These are phyloP conservation scores for Dendrobium nobile DNA, from an alignment of 106 monocot species.

Conservation along the genomic window DNA sequence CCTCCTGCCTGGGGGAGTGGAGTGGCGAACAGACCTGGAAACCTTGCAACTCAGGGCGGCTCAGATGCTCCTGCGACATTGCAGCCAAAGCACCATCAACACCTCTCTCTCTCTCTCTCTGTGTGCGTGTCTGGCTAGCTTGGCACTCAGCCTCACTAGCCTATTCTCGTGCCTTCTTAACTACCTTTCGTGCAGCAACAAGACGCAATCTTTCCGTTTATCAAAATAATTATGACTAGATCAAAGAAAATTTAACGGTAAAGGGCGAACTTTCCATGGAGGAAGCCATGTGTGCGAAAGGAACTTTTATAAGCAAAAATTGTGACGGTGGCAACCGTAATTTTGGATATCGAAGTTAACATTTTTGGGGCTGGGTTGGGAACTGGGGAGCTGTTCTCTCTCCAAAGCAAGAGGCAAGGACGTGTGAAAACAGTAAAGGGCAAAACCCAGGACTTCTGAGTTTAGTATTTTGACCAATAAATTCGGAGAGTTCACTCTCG, in stretches of 20 bases:
- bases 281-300: neutral
- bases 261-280: neutral
- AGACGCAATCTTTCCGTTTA: neutral
- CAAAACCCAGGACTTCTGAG: neutral
- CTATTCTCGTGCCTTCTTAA: constrained; percentile 10
- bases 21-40: constrained; percentile 48
- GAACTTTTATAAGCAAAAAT: neutral
- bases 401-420: neutral
- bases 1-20: constrained; percentile 11
- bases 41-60: constrained; percentile 47
- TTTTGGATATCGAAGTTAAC: neutral
- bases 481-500: neutral
- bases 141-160: neutral
- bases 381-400: neutral
- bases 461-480: neutral
- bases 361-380: neutral
- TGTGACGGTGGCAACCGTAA: neutral
- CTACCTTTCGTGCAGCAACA: constrained; percentile 6
- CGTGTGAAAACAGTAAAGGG: neutral
- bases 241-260: neutral
- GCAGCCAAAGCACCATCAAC: constrained; percentile 6
- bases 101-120: too few species aligned
- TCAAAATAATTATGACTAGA: neutral
- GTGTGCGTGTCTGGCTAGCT: neutral
- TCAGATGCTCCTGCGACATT: constrained; percentile 23